Evolutionary conservation across 805 yeast genomes (phyloP).

Genomic region (Saccharomycopsis babjevae): DNA sequence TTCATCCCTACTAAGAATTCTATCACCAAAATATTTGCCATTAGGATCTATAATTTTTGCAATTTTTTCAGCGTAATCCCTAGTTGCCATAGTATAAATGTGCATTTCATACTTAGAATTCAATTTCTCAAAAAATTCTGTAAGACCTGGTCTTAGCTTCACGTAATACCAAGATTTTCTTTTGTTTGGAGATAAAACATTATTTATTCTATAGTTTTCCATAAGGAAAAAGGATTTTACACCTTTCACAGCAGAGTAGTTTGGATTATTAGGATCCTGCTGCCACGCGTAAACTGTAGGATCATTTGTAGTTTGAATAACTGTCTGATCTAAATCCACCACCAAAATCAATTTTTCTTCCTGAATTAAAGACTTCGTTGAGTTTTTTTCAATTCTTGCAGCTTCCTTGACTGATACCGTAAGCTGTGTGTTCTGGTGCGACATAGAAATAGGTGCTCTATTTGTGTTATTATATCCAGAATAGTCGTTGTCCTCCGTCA

Average conservation of each 20-base stretch:
- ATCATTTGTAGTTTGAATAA: slow-evolving; percentile 95
- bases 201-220: slow-evolving; percentile 31
- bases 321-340: slow-evolving; percentile 95
- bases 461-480: slow-evolving; percentile 33
- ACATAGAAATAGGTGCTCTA: slow-evolving; percentile 78
- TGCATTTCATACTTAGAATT: slow-evolving; percentile 74
- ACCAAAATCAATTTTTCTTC: slow-evolving; percentile 74
- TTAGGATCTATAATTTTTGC: slow-evolving; percentile 88
- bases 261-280: slow-evolving; percentile 73
- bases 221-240: slow-evolving; percentile 68
- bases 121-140: slow-evolving; percentile 57
- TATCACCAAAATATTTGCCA: slow-evolving; percentile 77
- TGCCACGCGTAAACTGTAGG: slow-evolving; percentile 97
- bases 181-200: slow-evolving; percentile 26
- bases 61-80: slow-evolving; percentile 83
- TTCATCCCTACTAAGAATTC: slow-evolving; percentile 88
- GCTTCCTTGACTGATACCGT: slow-evolving; percentile 85
- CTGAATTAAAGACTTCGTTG: slow-evolving; percentile 48
- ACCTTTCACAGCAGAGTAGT: slow-evolving; percentile 74
- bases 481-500: slow-evolving; percentile 67
- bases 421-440: slow-evolving; percentile 78
- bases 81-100: slow-evolving; percentile 96
- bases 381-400: slow-evolving; percentile 59
- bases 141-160: slow-evolving; percentile 80
- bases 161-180: slow-evolving; percentile 82